Evolutionary conservation across 75 land plant genomes (phyloP).

Genomic region (Ceratopteris richardii): DNA sequence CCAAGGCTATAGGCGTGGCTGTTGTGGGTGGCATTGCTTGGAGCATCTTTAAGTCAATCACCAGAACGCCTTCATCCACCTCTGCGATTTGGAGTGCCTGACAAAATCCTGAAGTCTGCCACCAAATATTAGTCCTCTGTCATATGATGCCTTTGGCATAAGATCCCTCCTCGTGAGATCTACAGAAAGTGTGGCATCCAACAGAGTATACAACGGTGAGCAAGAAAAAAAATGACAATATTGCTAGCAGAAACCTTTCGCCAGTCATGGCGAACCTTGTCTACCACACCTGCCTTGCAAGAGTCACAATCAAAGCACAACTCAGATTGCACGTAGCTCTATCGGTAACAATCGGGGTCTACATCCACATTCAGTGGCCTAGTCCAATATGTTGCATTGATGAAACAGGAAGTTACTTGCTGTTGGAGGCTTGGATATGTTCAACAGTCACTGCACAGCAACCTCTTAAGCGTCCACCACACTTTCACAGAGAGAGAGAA

Average conservation of each 20-base stretch:
- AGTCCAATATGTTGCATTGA: conserved; percentile 65
- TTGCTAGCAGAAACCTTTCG: conserved; percentile 52
- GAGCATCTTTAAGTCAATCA: no score
- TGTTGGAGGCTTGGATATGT: conserved; percentile 79
- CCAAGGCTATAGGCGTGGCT: no score
- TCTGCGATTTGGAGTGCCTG: no score
- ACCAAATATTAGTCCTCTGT: no score
- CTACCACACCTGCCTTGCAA: conserved; percentile 68
- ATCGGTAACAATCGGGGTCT: conserved; percentile 45
- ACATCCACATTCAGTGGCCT: conserved; percentile 9
- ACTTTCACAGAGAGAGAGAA: no score
- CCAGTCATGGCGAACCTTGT: conserved; percentile 45
- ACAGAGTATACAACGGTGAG: conserved; percentile 12
- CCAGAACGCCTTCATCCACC: no score
- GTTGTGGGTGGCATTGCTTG: no score
- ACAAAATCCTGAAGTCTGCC: no score
- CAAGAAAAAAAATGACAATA: conserved; percentile 42
- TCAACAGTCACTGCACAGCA: no score
- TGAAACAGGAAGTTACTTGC: conserved; percentile 49
- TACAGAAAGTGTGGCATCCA: conserved; percentile 1
- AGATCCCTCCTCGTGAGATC: background rate
- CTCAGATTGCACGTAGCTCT: conserved; percentile 62
- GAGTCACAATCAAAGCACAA: conserved; percentile 71
- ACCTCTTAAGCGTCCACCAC: no score
- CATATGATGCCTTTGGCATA: background rate